Conservation (phyloP, 163 green algal genomes). For the Scenedesmus sp. region DNA sequence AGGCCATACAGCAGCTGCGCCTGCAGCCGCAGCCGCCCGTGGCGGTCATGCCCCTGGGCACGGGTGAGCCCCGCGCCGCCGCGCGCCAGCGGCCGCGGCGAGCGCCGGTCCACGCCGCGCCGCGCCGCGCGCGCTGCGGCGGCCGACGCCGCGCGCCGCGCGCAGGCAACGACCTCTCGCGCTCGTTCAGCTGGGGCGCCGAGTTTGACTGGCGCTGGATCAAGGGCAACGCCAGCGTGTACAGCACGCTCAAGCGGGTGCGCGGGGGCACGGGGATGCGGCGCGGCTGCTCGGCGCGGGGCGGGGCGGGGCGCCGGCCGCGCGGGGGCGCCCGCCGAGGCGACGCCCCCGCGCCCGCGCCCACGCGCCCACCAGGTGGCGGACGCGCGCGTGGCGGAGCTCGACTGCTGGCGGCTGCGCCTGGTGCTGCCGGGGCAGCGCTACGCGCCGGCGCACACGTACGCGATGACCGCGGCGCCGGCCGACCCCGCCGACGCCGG, state of each 20-base stretch:
- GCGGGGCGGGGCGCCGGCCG: conserved; percentile 4
- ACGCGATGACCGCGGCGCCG: conserved; percentile 14
- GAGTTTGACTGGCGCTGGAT: conserved; percentile 49
- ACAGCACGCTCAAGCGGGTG: conserved; percentile 52
- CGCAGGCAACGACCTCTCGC: conserved; percentile 70
- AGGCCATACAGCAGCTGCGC: conserved; percentile 57
- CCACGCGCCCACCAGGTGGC: conserved; percentile 39
- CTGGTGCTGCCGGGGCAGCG: conserved; percentile 16
- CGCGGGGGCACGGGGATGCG: background rate
- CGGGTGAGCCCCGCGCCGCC: conserved; percentile 44
- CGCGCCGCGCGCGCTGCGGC: too few relatives aligned
- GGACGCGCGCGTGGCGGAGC: conserved; percentile 28
- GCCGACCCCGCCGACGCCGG: too few relatives aligned
- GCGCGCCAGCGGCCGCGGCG: too few relatives aligned
- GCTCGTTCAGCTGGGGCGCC: conserved; percentile 63
- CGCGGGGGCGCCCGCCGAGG: background rate
- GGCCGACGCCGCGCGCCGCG: background rate
- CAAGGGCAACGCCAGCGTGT: conserved; percentile 45
- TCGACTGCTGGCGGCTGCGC: conserved; percentile 51
- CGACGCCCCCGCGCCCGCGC: background rate
- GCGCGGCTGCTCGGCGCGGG: too few relatives aligned
- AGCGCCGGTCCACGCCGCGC: too few relatives aligned
- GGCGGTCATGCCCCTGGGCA: conserved; percentile 68
- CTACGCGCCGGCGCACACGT: conserved; percentile 19
- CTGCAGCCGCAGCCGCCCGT: conserved; percentile 59